Evolutionary conservation across 768 basidiomycete species (phyloP), one percentile per base, ranked within the genome.

Genomic region (Kwoniella dendrophila): DNA sequence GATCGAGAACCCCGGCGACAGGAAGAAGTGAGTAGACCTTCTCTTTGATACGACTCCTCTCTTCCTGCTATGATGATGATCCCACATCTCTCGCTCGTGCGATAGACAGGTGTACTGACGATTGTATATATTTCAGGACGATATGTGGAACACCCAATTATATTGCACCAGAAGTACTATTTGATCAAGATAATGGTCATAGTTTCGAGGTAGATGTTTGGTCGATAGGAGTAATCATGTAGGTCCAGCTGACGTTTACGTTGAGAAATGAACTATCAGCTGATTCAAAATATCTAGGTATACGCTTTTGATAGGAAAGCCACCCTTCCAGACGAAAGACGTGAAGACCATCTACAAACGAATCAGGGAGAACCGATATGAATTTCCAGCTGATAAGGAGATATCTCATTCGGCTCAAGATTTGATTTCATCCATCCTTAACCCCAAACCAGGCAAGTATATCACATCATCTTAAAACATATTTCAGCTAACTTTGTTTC

Each of bases 131-230:
- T 33, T n/a, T 6, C 60, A 83, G 82, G 70, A 99, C 95, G 0
- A 96, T 98, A 48, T 97, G 96, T 68, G 94, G 94, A 1, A 98
- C 94, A 0, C 94, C 94, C 2, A 97, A 98, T 74, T 96, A 98
- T 75, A 96, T 98, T 67, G 94, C 94, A 0, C 94, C 94, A 0
- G 94, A 97, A 76, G 93, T 96, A 29, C 81, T 98, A 68, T 96
- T 95, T 77, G 93, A 97, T 77, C 92, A 89, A 26, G 90, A 87
- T 18, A 94, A 92, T 66, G 94, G 95, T 1, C 95, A 99, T 80
- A 93, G 90, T 75, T 99, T 96, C 69, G 96, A 99, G 81, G 95
- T 97, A 29, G 95, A 99, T 76, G 90, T 92, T 8, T 99, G 95
- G 95, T 92, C 90, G 1, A 88, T 95, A 50, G 95, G 95, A 14